A percentile compares a stretch with the other conserved stretches of the same genome.
phyloP scores from a whole-genome alignment of 2,329 filamentous ascomycete genomes.

The Venturia nashicola region DNA sequence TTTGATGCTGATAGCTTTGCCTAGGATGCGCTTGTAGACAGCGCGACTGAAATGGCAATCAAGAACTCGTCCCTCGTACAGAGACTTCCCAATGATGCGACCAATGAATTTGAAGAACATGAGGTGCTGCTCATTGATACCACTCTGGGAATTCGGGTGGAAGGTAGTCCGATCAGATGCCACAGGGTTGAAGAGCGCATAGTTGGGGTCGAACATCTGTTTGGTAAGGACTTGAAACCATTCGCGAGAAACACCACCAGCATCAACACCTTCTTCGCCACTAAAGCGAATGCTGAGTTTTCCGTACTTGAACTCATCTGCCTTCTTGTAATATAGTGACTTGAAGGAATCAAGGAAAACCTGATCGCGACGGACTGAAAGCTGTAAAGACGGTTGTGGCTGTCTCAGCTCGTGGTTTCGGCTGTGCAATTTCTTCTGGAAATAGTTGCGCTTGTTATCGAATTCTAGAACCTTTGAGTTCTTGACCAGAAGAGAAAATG shows the following conservation, averaged over 20 bases:
- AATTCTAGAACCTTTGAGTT: conserved; percentile 98
- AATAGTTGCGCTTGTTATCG: conserved; percentile 99
- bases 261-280: conserved; percentile 94
- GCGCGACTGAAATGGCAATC: conserved; percentile 99
- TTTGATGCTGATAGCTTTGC: conserved; percentile 91
- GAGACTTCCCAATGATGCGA: conserved; percentile 91
- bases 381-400: conserved; percentile 64
- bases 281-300: conserved; percentile 97
- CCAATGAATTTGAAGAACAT: conserved; percentile 99
- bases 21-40: conserved; percentile 94
- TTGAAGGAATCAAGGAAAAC: conserved; percentile 98
- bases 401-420: conserved; percentile 58
- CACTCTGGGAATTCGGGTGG: conserved; percentile 91
- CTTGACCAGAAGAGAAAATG: conserved; percentile 89
- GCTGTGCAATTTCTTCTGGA: conserved; percentile 82
- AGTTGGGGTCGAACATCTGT: conserved; percentile 98
- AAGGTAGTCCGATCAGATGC: conserved; percentile 96
- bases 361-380: conserved; percentile 82
- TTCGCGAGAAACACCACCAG: conserved; percentile 91
- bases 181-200: conserved; percentile 90
- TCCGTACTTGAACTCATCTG: conserved; percentile 97
- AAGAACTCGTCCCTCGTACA: conserved; percentile 89
- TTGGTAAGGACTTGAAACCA: conserved; percentile 98
- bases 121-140: conserved; percentile 88
- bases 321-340: conserved; percentile 91